phyloP scores from a whole-genome alignment of 495 filamentous ascomycete genomes.

The Wilcoxina mikolae region DNA sequence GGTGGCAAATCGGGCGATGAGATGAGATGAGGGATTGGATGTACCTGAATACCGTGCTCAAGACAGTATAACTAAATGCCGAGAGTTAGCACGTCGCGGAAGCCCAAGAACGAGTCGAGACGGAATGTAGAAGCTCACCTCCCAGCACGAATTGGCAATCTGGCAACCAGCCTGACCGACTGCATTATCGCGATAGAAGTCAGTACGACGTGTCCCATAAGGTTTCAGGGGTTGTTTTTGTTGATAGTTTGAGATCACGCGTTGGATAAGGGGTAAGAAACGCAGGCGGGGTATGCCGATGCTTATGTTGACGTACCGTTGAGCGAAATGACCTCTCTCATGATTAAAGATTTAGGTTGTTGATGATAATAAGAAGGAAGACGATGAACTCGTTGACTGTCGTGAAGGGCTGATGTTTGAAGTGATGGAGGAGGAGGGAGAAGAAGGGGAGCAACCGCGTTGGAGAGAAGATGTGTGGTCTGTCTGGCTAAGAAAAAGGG shows the following conservation, averaged over 20 bases:
- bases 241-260: constrained; percentile 3
- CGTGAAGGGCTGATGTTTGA: constrained; percentile 5
- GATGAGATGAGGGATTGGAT: constrained; percentile 6
- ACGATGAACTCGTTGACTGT: constrained; percentile 7
- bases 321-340: constrained; percentile 99
- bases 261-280: constrained; percentile 1
- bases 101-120: background rate
- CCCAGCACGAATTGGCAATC: constrained; percentile 99
- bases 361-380: constrained; percentile 2
- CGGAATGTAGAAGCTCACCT: constrained; percentile 50
- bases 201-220: constrained; percentile 16
- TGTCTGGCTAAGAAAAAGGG: background rate
- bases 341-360: constrained; percentile 35
- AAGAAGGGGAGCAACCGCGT: constrained; percentile 1
- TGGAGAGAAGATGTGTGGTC: background rate
- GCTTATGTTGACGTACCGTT: constrained; percentile 59
- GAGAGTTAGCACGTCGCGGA: constrained; percentile 12
- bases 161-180: constrained; percentile 99
- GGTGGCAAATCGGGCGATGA: background rate
- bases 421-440: background rate
- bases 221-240: constrained; percentile 11
- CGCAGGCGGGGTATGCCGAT: constrained; percentile 2
- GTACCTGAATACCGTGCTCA: constrained; percentile 97
- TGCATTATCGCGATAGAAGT: constrained; percentile 34
- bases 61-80: constrained; percentile 84